Evolutionary conservation across 768 basidiomycete species (phyloP), one percentile per base, ranked within the genome.

Genomic region (Lactifluus hygrophoroides): DNA sequence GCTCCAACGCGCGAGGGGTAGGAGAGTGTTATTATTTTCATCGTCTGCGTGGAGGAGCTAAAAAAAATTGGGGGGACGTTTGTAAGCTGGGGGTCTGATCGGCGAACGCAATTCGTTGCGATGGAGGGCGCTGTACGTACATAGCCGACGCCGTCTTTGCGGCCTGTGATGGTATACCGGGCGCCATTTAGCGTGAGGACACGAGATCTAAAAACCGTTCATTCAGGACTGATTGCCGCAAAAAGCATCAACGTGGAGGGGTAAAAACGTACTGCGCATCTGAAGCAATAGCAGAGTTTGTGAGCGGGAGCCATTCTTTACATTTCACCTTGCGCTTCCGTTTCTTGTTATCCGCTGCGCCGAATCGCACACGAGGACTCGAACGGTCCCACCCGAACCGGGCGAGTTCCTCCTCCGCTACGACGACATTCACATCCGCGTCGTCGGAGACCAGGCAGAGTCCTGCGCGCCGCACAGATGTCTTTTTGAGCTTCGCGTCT

Each of bases 401-500:
- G 5, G 59, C 59, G 1, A 60, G 43, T 3, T 50, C 48, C 23
- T 44, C 34, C 7, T 25, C 47, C 10, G 23, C 17, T n/a, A 45
- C 17, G 16, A 13, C 5, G n/a, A 30, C 46, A 28, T 34, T 40
- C 5, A 35, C 3, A 16, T 45, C 32, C 17, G 27, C 3, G 21
- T 43, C 52, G n/a, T n/a, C n/a, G 0, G 38, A 53, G 37, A 40
- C 13, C 17, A 25, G 23, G 38, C 40, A 53, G 30, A 37, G 45
- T 9, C 38, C 23, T 14, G 38, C 32, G 11, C 59, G 54, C 16
- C 49, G 49, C 27, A 60, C 44, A 5, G 59, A 56, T 14, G 59
- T 60, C 43, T 51, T 60, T 14, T 60, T 60, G 19, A 60, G 43
- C 49, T 60, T 60, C 16, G 59, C 35, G 11, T 60, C 59, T 17